Base-by-base conservation (phyloP, 108 stramenopile genomes). In the Cyclotella cryptica region DNA sequence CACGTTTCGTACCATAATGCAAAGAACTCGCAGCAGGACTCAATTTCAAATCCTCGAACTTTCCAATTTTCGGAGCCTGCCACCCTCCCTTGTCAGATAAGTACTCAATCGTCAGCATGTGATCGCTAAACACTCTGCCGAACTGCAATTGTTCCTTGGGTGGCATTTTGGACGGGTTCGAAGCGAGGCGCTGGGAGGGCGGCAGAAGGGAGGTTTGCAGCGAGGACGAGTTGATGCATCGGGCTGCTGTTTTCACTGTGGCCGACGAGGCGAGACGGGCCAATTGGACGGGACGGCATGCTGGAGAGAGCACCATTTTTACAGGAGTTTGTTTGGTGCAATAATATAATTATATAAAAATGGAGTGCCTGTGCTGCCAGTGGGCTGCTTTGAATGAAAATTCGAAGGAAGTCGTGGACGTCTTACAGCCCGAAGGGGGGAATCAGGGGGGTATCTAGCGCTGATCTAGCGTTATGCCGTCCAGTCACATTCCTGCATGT, bases 101-200 rank as follows among this genome's bases (percentile, higher is more conserved):
- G 89, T 95, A 98, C 74, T 92, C 91, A 27, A 93, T 74, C 66
- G 80, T 84, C 5, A 99, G 84, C 98, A 99, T 99, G 85, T 98
- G 97, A 76, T 95, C 95, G 29, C 95, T 81, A 66, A 98, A 90
- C 10, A 87, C 88, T 17, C 78, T 86, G 11, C 97, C 97, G 71
- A 94, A 96, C 61, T 71, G 63, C 35, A 96, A 74, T 12, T 91
- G 68, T 78, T 93, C 90, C 61, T 93, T 91, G 9, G 72, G 61
- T n/a, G 71, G 65, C 27, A 71, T 71, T 53, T 49, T 61, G 10
- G 19, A 43, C 6, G 43, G 43, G 14, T 72, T 57, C 17, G 62
- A 45, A 13, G 58, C 46, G 6, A 22, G 1, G 27, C 39, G 55
- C 22, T 53, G 26, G 30, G 17, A 8, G 13, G 21, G 40, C 17